These are phyloP conservation scores for Peronospora destructor DNA, from an alignment of 352 stramenopile species.

Conservation along the genomic window DNA sequence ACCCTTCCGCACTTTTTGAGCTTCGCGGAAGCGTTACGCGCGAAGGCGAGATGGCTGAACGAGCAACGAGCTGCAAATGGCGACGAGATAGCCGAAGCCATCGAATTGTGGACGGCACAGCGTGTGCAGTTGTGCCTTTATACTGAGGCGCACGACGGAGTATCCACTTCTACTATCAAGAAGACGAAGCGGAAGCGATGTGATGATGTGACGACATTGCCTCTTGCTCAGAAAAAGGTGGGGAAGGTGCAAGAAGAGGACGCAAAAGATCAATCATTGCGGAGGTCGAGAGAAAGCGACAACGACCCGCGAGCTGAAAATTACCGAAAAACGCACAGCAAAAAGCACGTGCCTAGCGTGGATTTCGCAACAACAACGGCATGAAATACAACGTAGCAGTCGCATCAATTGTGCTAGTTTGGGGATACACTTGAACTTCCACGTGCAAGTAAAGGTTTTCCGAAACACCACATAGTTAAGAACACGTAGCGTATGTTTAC, in stretches of 20 bases:
- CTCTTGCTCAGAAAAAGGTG: conserved; percentile 8
- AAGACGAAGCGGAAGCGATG: conserved; percentile 20
- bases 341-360: neutral
- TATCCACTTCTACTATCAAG: conserved; percentile 4
- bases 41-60: conserved; percentile 55
- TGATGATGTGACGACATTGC: conserved; percentile 2
- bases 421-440: neutral
- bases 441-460: neutral
- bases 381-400: neutral
- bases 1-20: conserved; percentile 63
- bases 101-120: conserved; percentile 48
- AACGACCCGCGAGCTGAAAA: conserved; percentile 3
- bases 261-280: conserved; percentile 6
- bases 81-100: conserved; percentile 17
- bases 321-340: neutral
- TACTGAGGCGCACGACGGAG: conserved; percentile 25
- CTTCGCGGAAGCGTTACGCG: conserved; percentile 45
- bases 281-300: conserved; percentile 22
- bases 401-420: conserved; percentile 3
- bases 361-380: neutral
- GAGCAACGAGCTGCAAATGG: conserved; percentile 25
- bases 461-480: too few species aligned
- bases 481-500: too few species aligned
- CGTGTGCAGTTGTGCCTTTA: conserved; percentile 70
- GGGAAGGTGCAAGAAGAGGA: conserved; percentile 7